Evolutionary conservation across 2,329 filamentous ascomycete species (phyloP), one percentile per base, ranked within the genome.

Genomic region (Trichophyton mentagrophytes): DNA sequence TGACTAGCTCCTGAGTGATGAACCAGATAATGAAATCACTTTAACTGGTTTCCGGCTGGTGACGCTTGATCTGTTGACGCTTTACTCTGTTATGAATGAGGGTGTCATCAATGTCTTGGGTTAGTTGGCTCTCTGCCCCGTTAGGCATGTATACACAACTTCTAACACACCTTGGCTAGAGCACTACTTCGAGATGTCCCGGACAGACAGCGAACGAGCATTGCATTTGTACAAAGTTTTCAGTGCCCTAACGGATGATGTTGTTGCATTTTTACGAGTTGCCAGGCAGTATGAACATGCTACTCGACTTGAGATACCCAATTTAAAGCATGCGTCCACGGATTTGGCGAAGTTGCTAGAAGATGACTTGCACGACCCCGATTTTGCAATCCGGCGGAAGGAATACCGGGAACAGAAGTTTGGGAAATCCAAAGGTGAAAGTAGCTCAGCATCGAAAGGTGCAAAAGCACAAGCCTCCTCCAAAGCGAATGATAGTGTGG

Each of bases 151-250:
- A 15, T 56, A 49, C 17, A 36, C 2, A 15, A n/a, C 20, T 20
- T 20, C 61, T 58, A 57, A 59, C 58, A 53, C 58, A 57, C 13
- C 27, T 8, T 49, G 25, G 22, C 13, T 64, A 95, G 90, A 93
- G 67, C 89, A 95, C 74, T 99, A 97, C 74, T 99, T 99, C 69
- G 93, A 99, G 76, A 92, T 99, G 87, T 96, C 93, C 58, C 89
- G 89, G 69, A 82, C 89, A 27, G 93, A 99, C 74, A 95, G 93
- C 62, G 90, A 96, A 72, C 84, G 91, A 64, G 90, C 93, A 61
- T 84, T 99, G 76, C 82, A 85, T 63, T 92, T 99, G 64, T 99
- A 99, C 76, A 89, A 91, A 70, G 87, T 82, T 15, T 99, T 99
- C 69, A 90, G 90, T 15, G 87, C 84, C 68, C 91, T 96, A 73